Evolutionary conservation across 345 rosid genomes (phyloP), one percentile per base, ranked within the genome.

Genomic region (Rubroshorea leprosula): DNA sequence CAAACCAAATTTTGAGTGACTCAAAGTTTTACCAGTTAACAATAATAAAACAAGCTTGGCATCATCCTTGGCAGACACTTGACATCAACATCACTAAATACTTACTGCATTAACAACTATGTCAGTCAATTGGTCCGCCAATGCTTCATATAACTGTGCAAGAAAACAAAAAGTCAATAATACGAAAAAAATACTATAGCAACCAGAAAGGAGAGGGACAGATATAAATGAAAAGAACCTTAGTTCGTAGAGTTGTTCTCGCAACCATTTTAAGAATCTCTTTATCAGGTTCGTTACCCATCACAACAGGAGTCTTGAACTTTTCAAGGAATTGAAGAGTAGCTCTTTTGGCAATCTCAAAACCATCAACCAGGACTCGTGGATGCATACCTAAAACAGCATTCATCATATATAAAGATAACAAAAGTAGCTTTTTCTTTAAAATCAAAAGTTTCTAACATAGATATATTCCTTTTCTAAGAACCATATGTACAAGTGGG

Each of bases 231-330:
- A 15, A 52, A 53, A n/a, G 29, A 60, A 89, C 99, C 92, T 93
- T 93, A 22, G 99, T 93, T 62, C 99, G 80, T 14, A 93, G 68
- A 0, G 97, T 78, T 24, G 99, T 89, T 74, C 99, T 89, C 10
- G 99, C 97, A 27, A 89, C 96, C 99, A 93, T 93, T 74, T 83
- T 89, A 6, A 93, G 71, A 66, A 93, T 89, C 76, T 93, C 99
- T 76, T 68, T 83, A 67, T 93, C 99, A 59, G 99, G 99, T 65
- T 89, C 99, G 54, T 78, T 67, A 19, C 97, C 99, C 76, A 93
- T 89, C 27, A 93, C 90, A 49, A 89, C 97, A 19, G 92, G 96
- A 60, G 96, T 93, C 82, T 83, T 93, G 64, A 93, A 93, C 62
- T 82, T 85, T 39, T 89, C 99, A 45, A 93, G 97, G 69, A 87